Base-by-base conservation (phyloP, 306 rosid genomes). In the Luffa aegyptiaca region DNA sequence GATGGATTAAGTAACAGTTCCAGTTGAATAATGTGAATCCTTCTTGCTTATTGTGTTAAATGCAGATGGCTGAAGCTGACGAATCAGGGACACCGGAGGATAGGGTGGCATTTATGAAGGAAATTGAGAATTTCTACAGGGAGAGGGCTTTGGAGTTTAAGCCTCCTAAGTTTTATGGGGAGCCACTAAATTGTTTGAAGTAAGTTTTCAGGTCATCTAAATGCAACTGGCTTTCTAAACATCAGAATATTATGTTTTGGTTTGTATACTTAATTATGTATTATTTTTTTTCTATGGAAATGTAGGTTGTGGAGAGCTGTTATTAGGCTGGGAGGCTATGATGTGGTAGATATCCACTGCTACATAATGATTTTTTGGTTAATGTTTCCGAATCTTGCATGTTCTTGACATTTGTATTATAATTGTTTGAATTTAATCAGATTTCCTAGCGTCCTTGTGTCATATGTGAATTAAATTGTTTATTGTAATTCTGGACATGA, bases 301-400 rank as follows among this genome's bases (percentile, higher is more conserved):
- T 85, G 91, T 77, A 90, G 97, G 90, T 81, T 93, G 83, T 93
- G 97, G 97, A 93, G 91, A 86, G 92, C 97, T 83, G 97, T 93
- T 69, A 82, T 86, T 85, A 88, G 62, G 82, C 84, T 90, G 61
- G 96, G 97, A 3, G 97, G 97, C 82, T 90, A 93, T 21, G 96
- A 93, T 11, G 86, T 89, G 92, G 97, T 92, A 89, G 11, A 83
- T 37, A 73, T 81, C n/a, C 69, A 46, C 53, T 75, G 74, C 81
- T 69, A 75, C 17, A 46, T 64, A 35, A 35, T 13, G 42, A 64
- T 35, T 14, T 64, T 36, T 33, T 16, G 7, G 20, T 6, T 64
- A 62, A 20, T n/a, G 16, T 11, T 62, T 31, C 44, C 65, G 26
- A 62, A 31, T 33, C 33, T 62, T 33, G 41, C 69, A 62, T 62